Evolutionary conservation across 1,284 basidiomycete species (phyloP), one percentile per base, ranked within the genome.

Genomic region (Melampsora larici-populina): DNA sequence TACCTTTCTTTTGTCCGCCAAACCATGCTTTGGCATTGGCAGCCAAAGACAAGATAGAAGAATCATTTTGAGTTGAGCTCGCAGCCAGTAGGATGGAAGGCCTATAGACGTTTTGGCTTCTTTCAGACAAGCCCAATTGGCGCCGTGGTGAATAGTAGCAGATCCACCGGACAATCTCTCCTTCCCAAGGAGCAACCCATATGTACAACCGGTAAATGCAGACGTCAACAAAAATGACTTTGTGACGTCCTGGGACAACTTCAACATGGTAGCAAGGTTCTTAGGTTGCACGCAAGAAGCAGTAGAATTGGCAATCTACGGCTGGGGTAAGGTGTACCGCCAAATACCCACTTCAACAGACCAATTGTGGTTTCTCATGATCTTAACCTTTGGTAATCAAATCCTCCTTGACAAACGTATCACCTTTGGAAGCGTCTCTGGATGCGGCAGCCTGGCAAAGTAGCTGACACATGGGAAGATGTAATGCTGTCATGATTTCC

Each of bases 121-220:
- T 68, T 68, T 43, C 18, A 40, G n/a, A 68, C 66, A 13, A 43
- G 66, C 40, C 66, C 66, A n/a, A n/a, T n/a, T n/a, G n/a, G n/a
- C n/a, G n/a, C n/a, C n/a, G n/a, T n/a, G n/a, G n/a, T n/a, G n/a
- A 68, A 68, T 43, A 40, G 31, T 6, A 40, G 46, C n/a, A 21
- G 66, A 55, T 24, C 18, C 15, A 48, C 48, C 58, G 9, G 26
- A 43, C 26, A 46, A 68, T 26, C 33, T 68, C 11, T 68, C 66
- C 4, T 68, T 43, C 29, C 66, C 66, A 46, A 43, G 26, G 9
- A 68, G n/a, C 6, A 43, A 68, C 36, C 15, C 29, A 31, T 46
- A 29, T 13, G 46, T 46, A 13, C 66, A 29, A 21, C 46, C 40
- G 21, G 43, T 68, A 17, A 68, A 68, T 24, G 36, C 40, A 5